phyloP scores from a whole-genome alignment of 1,284 basidiomycete species.

The Paramarasmius palmivorus region DNA sequence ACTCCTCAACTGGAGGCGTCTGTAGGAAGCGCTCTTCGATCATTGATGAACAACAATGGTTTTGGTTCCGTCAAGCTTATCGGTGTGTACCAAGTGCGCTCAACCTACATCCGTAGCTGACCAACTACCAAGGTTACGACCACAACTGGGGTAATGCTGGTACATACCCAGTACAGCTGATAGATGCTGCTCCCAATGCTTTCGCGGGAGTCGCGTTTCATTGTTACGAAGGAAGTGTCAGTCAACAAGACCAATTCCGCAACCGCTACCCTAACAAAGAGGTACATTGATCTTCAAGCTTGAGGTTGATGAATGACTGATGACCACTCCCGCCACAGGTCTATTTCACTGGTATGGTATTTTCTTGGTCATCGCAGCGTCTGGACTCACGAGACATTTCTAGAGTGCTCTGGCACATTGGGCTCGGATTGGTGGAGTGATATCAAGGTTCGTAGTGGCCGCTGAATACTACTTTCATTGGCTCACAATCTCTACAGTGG shows the following conservation, averaged over 20 bases:
- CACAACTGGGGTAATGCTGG: constrained; percentile 57
- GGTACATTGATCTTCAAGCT: constrained; percentile 19
- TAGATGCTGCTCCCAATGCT: constrained; percentile 41
- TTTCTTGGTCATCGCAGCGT: constrained; percentile 1
- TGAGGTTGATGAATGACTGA: not conserved
- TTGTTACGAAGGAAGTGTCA: constrained; percentile 49
- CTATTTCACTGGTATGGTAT: constrained; percentile 38
- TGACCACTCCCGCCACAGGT: constrained; percentile 23
- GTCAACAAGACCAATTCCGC: constrained; percentile 43
- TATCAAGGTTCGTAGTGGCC: constrained; percentile 54
- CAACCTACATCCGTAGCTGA: not conserved
- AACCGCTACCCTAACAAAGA: constrained; percentile 46
- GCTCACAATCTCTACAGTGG: constrained; percentile 46
- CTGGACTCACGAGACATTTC: not conserved
- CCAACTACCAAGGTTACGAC: constrained; percentile 28
- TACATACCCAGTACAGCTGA: constrained; percentile 47
- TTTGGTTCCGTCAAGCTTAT: constrained; percentile 47
- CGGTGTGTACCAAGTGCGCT: constrained; percentile 34
- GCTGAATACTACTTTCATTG: constrained; percentile 9
- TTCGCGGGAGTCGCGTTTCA: constrained; percentile 55
- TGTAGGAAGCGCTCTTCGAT: constrained; percentile 44
- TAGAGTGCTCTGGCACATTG: constrained; percentile 46
- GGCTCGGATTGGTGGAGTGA: constrained; percentile 79
- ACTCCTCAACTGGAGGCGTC: constrained; percentile 42
- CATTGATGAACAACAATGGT: constrained; percentile 49